phyloP scores from a whole-genome alignment of 1,284 basidiomycete genomes.

The Trametes pubescens region DNA sequence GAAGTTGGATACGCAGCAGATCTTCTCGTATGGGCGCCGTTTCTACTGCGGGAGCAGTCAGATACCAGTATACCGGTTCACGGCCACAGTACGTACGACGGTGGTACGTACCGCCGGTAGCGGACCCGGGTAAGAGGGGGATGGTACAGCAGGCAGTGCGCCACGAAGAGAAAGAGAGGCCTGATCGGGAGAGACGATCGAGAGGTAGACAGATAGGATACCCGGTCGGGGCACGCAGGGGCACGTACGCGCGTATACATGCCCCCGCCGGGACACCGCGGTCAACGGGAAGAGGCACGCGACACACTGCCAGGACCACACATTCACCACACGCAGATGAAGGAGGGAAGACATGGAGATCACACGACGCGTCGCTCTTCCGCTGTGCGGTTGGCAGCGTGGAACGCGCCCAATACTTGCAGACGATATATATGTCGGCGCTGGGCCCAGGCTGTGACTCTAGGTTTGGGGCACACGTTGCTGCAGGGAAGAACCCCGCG shows the following conservation, averaged over 20 bases:
- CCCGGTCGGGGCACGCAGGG: too few species aligned
- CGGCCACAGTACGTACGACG: not conserved
- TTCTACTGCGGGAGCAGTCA: not conserved
- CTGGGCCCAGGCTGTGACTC: slow-evolving; percentile 8
- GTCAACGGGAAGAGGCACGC: too few species aligned
- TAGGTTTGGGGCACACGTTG: slow-evolving; percentile 6
- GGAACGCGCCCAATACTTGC: not conserved
- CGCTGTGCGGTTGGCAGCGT: not conserved
- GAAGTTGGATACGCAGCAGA: not conserved
- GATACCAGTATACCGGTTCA: not conserved
- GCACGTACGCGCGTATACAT: too few species aligned
- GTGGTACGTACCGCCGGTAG: too few species aligned
- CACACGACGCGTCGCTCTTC: not conserved
- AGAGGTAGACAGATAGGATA: too few species aligned
- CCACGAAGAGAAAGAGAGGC: too few species aligned
- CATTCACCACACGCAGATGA: not conserved
- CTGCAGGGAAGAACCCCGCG: not conserved
- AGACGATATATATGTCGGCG: not conserved
- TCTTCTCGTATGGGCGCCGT: slow-evolving; percentile 7
- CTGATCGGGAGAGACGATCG: too few species aligned
- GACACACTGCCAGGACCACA: not conserved
- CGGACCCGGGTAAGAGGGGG: too few species aligned
- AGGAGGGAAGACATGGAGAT: too few species aligned
- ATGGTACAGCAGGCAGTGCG: too few species aligned
- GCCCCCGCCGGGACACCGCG: too few species aligned